phyloP scores from a whole-genome alignment of 306 rosid species.

The Luffa aegyptiaca region DNA sequence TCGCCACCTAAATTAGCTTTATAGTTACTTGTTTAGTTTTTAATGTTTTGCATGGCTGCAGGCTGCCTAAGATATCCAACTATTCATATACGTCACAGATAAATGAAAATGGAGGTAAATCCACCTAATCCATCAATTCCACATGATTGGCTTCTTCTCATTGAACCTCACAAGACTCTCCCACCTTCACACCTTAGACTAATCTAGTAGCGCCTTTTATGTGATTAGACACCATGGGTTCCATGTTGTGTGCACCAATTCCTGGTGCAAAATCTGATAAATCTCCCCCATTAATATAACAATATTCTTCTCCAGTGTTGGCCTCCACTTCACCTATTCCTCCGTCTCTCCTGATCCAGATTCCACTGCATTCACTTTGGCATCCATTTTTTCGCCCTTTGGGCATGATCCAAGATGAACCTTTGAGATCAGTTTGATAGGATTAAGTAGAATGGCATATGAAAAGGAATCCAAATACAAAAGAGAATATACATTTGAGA shows the following conservation, averaged over 20 bases:
- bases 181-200: not conserved
- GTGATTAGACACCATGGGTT: not conserved
- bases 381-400: not conserved
- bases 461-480: not conserved
- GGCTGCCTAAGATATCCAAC: not conserved
- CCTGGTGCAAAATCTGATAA: not conserved
- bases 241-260: not conserved
- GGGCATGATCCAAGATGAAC: not conserved
- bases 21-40: not conserved
- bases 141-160: not conserved
- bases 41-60: not conserved
- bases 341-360: not conserved
- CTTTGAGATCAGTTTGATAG: not conserved
- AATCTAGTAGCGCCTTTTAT: not conserved
- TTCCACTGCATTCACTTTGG: not conserved
- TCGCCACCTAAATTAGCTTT: not conserved
- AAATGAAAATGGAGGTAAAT: not conserved
- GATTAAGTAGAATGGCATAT: not conserved
- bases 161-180: not conserved
- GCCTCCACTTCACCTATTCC: not conserved
- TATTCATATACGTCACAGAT: not conserved
- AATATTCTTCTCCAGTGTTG: not conserved
- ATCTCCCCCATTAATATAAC: not conserved
- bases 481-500: not conserved
- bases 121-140: not conserved